Evolutionary conservation across 1,139 yeast genomes (phyloP).

Genomic region (Sugiyamaella novakii): DNA sequence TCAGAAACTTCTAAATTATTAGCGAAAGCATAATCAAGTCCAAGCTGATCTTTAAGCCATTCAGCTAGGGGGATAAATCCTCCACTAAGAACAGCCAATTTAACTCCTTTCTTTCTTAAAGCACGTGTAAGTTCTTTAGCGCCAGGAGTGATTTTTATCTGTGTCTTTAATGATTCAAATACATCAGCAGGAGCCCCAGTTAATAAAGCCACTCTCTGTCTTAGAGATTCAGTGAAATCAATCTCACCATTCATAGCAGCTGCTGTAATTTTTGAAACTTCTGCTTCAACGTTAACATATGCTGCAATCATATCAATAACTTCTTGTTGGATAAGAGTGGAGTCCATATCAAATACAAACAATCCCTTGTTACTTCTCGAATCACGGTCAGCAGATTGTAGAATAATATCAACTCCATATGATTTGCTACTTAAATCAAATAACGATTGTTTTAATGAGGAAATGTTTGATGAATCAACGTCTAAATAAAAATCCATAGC

Average conservation of each 20-base stretch:
- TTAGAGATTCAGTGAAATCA: slow-evolving; percentile 82
- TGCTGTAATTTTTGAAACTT: slow-evolving; percentile 82
- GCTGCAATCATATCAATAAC: slow-evolving; percentile 95
- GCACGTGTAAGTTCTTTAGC: slow-evolving; percentile 69
- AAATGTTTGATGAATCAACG: slow-evolving; percentile 22
- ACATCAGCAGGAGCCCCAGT: slow-evolving; percentile 78
- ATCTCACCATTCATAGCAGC: slow-evolving; percentile 97
- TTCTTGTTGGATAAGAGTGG: slow-evolving; percentile 93
- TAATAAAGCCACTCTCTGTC: slow-evolving; percentile 71
- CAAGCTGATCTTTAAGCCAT: slow-evolving; percentile 65
- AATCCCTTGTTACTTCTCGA: slow-evolving; percentile 51
- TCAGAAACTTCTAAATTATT: slow-evolving; percentile 58
- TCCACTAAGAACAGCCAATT: slow-evolving; percentile 88
- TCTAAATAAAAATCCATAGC: slow-evolving; percentile 34
- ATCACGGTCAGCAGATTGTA: slow-evolving; percentile 47
- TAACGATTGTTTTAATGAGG: slow-evolving; percentile 28
- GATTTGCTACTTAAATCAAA: slow-evolving; percentile 25
- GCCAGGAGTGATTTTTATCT: slow-evolving; percentile 78
- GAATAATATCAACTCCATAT: slow-evolving; percentile 47
- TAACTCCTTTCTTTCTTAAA: slow-evolving; percentile 62
- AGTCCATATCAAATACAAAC: slow-evolving; percentile 96
- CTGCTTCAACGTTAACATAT: slow-evolving; percentile 72
- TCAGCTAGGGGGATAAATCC: slow-evolving; percentile 91
- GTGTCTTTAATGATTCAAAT: slow-evolving; percentile 75
- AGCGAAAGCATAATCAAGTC: slow-evolving; percentile 86